A percentile compares a stretch with the other conserved stretches of the same genome.
phyloP scores from a whole-genome alignment of 805 yeast genomes.

The Grigorovia transvaalensis region DNA sequence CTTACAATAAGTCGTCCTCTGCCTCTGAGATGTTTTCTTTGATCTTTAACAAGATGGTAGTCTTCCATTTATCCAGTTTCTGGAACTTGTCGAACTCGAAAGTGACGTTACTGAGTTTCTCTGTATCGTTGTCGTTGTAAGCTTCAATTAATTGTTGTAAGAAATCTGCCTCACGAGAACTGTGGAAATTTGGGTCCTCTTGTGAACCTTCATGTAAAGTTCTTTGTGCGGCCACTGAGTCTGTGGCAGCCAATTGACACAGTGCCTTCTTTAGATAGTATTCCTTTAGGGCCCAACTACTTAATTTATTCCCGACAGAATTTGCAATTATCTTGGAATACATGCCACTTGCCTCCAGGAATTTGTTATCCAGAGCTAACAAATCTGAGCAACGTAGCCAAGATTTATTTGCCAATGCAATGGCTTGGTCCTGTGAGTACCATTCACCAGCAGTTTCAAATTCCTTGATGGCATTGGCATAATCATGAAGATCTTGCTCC shows the following conservation, averaged over 20 bases:
- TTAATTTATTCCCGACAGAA: slow-evolving; percentile 59
- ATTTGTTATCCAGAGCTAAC: slow-evolving; percentile 65
- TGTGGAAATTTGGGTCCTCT: slow-evolving; percentile 67
- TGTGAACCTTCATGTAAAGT: slow-evolving; percentile 50
- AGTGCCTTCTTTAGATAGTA: slow-evolving; percentile 76
- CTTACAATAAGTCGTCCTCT: slow-evolving; percentile 49
- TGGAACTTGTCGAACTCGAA: slow-evolving; percentile 79
- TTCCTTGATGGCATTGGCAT: slow-evolving; percentile 56
- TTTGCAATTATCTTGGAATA: slow-evolving; percentile 73
- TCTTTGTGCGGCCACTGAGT: slow-evolving; percentile 75
- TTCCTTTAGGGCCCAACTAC: slow-evolving; percentile 89
- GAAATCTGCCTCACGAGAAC: slow-evolving; percentile 65
- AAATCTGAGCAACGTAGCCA: slow-evolving; percentile 84
- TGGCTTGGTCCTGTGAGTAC: slow-evolving; percentile 88
- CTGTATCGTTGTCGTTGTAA: slow-evolving; percentile 71
- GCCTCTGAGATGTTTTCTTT: slow-evolving; percentile 62
- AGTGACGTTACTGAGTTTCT: slow-evolving; percentile 60
- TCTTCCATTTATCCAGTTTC: slow-evolving; percentile 85
- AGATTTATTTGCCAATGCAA: slow-evolving; percentile 81
- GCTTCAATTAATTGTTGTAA: slow-evolving; percentile 58
- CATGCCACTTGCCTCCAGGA: slow-evolving; percentile 60
- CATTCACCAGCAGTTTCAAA: slow-evolving; percentile 95
- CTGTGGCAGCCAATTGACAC: slow-evolving; percentile 76
- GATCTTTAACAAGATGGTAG: slow-evolving; percentile 69
- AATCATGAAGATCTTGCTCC: slow-evolving; percentile 64